Evolutionary conservation across 129 eudicot species (phyloP).

Genomic region (Pseudognaphalium luteoalbum): DNA sequence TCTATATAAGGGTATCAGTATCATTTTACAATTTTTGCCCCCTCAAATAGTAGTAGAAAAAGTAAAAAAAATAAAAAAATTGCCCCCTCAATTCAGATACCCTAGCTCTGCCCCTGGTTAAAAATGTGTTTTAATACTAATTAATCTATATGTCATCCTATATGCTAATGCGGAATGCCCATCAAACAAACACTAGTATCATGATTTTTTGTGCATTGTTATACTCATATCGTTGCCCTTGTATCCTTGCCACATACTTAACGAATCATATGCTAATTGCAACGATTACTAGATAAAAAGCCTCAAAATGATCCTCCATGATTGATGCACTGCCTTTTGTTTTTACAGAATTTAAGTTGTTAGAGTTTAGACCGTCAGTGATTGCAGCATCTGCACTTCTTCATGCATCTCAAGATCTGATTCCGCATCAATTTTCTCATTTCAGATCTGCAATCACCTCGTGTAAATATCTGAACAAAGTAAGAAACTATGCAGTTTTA

Average conservation of each 20-base stretch:
- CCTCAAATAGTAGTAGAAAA: not conserved
- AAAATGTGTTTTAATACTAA: too few species aligned
- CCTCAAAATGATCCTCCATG: not conserved
- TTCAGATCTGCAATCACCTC: constrained; percentile 28
- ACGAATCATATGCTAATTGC: not conserved
- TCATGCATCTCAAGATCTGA: constrained; percentile 35
- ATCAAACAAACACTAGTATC: too few species aligned
- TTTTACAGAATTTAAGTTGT: constrained; percentile 35
- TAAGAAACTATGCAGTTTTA: constrained; percentile 8
- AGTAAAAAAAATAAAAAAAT: not conserved
- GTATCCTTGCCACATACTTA: not conserved
- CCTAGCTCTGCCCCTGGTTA: too few species aligned
- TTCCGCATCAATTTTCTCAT: constrained; percentile 27
- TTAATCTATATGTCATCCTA: too few species aligned
- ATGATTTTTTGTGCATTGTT: too few species aligned
- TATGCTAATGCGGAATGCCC: too few species aligned
- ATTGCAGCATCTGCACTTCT: constrained; percentile 56
- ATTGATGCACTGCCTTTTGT: not conserved
- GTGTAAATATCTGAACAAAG: constrained; percentile 39
- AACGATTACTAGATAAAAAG: not conserved
- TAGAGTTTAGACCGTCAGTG: constrained; percentile 44
- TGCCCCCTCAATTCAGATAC: not conserved
- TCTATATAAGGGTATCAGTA: too few species aligned
- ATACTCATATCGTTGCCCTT: too few species aligned
- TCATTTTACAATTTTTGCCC: too few species aligned